These are phyloP conservation scores for Trypanosoma grayi DNA, from an alignment of 208 protist genomes.

Conservation along the genomic window DNA sequence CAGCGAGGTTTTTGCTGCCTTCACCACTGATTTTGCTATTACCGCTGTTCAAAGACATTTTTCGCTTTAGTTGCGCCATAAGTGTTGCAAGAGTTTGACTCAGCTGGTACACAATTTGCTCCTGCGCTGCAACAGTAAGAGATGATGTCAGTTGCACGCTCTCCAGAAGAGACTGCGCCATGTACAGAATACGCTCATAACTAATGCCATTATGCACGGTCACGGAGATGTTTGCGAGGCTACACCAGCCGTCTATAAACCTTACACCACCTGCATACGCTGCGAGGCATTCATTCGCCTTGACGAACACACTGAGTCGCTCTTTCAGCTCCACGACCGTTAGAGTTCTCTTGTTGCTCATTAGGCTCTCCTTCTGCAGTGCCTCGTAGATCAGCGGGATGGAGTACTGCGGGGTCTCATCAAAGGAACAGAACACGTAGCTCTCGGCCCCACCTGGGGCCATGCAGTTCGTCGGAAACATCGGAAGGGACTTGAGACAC, in stretches of 20 bases:
- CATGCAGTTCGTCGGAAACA: constrained; percentile 48
- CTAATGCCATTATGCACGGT: constrained; percentile 40
- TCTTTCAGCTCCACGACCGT: constrained; percentile 40
- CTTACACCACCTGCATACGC: constrained; percentile 59
- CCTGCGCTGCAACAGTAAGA: constrained; percentile 75
- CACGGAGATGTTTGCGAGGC: constrained; percentile 47
- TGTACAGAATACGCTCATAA: constrained; percentile 37
- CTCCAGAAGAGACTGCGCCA: constrained; percentile 45
- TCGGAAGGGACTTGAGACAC: constrained; percentile 46
- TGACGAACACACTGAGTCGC: constrained; percentile 52
- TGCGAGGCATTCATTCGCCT: constrained; percentile 76
- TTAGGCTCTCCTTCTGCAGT: constrained; percentile 42
- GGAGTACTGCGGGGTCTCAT: constrained; percentile 72
- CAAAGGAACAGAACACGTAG: constrained; percentile 51
- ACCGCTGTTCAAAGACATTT: constrained; percentile 6
- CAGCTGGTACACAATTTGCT: constrained; percentile 59
- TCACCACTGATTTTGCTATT: background rate
- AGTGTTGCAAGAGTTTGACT: constrained; percentile 66
- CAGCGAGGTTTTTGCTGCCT: background rate
- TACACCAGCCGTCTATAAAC: constrained; percentile 81
- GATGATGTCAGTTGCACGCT: constrained; percentile 42
- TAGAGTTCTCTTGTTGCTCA: constrained; percentile 32
- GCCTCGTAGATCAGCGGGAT: constrained; percentile 55
- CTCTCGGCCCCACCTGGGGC: constrained; percentile 32
- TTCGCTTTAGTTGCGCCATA: constrained; percentile 45